Evolutionary conservation across 2,329 filamentous ascomycete genomes (phyloP), one percentile per base, ranked within the genome.

Genomic region (Aspergillus eucalypticola): DNA sequence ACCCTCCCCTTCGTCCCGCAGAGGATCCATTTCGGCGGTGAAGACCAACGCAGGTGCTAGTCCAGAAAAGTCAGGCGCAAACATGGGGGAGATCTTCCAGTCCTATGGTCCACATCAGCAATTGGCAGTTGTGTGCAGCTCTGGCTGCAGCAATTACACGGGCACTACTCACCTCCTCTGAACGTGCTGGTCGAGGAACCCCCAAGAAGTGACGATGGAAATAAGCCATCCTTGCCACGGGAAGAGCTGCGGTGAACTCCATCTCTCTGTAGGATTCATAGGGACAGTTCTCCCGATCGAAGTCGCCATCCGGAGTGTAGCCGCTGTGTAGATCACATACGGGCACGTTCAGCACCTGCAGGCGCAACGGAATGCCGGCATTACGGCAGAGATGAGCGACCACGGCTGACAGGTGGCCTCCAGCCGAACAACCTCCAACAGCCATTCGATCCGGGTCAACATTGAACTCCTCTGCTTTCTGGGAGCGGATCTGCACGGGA

Each of bases 31-130:
- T 63, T 78, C 76, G 8, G 76, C 76, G 2, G 74, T 78, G 54
- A 72, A 70, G 17, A 78, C 67, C 50, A 78, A 61, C 3, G 77
- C 76, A 3, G 76, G 75, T 10, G 77, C 76, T 32, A 79, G 60
- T 48, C 70, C 66, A 10, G 65, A 54, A 41, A 78, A 76, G 51
- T 70, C 70, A 2, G 72, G 67, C 3, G 76, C 71, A 15, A 73
- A 62, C n/a, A 79, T 77, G 3, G 76, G 76, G 4, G 76, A 78
- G 46, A 78, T 76, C 55, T 74, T 77, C 76, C 76, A 78, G 60
- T 78, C 73, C 74, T 77, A 50, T 3, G 6, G 5, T 8, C 15
- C 8, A 54, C n/a, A 50, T 70, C 35, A 67, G 63, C 44, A 32
- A 21, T 17, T 19, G 46, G 32, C 41, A 54, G 46, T 19, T 6